These are phyloP conservation scores for Warburgia ugandensis DNA, from an alignment of 164 flowering plant species.

Conservation along the genomic window DNA sequence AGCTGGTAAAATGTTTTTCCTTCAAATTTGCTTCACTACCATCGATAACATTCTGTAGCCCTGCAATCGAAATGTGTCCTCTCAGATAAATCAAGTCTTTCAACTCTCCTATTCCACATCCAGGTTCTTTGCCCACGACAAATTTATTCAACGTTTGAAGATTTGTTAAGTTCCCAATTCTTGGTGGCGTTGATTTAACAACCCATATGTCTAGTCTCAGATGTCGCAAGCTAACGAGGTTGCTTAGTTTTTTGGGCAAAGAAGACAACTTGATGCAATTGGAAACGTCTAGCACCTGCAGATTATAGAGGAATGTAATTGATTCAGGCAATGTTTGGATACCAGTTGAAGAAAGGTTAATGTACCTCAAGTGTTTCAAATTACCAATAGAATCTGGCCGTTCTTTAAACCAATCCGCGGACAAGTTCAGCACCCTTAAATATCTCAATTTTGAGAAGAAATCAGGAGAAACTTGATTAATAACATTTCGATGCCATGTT, in stretches of 20 bases:
- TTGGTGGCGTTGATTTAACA: background rate
- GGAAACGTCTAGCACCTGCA: background rate
- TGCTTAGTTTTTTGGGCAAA: constrained; percentile 4
- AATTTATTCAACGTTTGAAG: constrained; percentile 6
- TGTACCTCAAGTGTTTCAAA: background rate
- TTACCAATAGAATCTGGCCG: background rate
- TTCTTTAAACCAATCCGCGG: background rate
- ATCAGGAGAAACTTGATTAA: background rate
- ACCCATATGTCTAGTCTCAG: background rate
- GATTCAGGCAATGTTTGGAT: background rate
- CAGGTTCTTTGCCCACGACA: constrained; percentile 5
- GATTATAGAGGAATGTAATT: background rate
- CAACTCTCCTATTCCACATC: constrained; percentile 5
- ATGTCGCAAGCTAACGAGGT: background rate
- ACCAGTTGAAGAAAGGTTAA: background rate
- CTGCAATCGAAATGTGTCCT: constrained; percentile 6
- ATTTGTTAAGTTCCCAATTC: constrained; percentile 3
- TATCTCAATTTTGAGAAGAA: background rate
- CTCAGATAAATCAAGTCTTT: constrained; percentile 1
- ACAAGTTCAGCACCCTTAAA: background rate
- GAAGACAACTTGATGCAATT: background rate
- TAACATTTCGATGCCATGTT: background rate
- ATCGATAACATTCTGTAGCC: constrained; percentile 6
- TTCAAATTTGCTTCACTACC: constrained; percentile 6
- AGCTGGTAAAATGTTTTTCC: background rate